phyloP scores from a whole-genome alignment of 1,284 basidiomycete species.

The Ganoderma resinaceum region DNA sequence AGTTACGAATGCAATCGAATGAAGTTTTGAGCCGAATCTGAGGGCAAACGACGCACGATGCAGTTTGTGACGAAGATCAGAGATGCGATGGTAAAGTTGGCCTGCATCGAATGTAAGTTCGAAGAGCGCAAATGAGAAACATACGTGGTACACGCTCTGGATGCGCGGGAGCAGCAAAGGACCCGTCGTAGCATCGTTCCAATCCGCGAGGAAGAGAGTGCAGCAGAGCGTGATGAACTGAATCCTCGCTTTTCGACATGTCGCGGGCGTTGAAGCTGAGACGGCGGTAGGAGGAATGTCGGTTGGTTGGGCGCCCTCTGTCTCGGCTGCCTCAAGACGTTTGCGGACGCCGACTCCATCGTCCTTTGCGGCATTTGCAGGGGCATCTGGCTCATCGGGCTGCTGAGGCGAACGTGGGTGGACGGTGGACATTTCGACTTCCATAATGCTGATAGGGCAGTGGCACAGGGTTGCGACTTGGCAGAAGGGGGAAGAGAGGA shows the following conservation, averaged over 20 bases:
- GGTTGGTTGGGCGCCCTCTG: constrained; percentile 13
- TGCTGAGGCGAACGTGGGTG: constrained; percentile 24
- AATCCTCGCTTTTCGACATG: constrained; percentile 34
- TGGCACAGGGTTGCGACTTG: too few species aligned
- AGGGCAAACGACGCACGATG: constrained; percentile 44
- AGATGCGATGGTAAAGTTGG: constrained; percentile 54
- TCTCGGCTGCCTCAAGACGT: constrained; percentile 4
- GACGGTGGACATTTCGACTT: constrained; percentile 21
- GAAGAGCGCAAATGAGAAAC: constrained; percentile 13
- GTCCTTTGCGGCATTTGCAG: constrained; percentile 1
- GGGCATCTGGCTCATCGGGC: constrained; percentile 15
- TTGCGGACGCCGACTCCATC: constrained; percentile 12
- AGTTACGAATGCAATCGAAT: too few species aligned
- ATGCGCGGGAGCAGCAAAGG: constrained; percentile 64
- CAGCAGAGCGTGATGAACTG: constrained; percentile 50
- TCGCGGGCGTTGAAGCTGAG: constrained; percentile 17
- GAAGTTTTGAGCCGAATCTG: too few species aligned
- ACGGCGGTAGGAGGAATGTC: constrained; percentile 11
- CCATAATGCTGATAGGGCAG: constrained; percentile 14
- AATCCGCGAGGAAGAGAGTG: constrained; percentile 56
- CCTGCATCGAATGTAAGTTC: constrained; percentile 35
- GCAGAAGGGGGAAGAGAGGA: too few species aligned
- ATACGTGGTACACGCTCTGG: constrained; percentile 57
- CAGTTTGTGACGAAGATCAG: constrained; percentile 65
- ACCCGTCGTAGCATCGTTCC: constrained; percentile 69